A percentile compares a stretch with the other conserved stretches of the same genome.
These are phyloP conservation scores for Serendipita sp. DNA, from an alignment of 768 basidiomycete genomes.

Conservation along the genomic window DNA sequence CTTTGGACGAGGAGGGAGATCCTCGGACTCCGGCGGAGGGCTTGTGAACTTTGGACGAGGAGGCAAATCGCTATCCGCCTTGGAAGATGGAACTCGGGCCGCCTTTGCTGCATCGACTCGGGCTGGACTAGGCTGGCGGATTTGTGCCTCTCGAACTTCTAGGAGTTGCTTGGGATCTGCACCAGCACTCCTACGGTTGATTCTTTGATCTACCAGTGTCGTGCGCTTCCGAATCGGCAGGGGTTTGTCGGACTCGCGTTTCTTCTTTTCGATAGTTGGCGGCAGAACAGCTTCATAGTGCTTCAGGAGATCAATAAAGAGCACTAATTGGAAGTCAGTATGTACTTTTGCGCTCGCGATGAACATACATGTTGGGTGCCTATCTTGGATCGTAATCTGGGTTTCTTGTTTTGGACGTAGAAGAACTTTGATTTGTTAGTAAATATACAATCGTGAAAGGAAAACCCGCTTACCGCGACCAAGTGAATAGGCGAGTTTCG, in stretches of 20 bases:
- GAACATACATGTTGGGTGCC: slow-evolving; percentile 63
- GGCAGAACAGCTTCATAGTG: slow-evolving; percentile 63
- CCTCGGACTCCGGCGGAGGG: slow-evolving; percentile 11
- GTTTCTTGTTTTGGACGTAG: slow-evolving; percentile 71
- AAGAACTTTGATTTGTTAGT: slow-evolving; percentile 36
- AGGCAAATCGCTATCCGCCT: slow-evolving; percentile 11
- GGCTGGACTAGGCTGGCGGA: slow-evolving; percentile 30
- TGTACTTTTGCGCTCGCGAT: slow-evolving; percentile 3
- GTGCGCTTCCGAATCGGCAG: slow-evolving; percentile 76
- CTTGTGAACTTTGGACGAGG: slow-evolving; percentile 1
- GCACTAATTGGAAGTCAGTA: slow-evolving; percentile 28
- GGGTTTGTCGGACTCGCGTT: slow-evolving; percentile 73
- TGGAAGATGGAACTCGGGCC: slow-evolving; percentile 5
- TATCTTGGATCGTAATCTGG: slow-evolving; percentile 78
- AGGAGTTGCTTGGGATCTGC: slow-evolving; percentile 56
- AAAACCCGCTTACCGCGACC: slow-evolving; percentile 52
- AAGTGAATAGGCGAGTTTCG: slow-evolving; percentile 76
- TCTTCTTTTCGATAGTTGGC: slow-evolving; percentile 69
- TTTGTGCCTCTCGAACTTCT: slow-evolving; percentile 38
- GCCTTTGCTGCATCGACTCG: slow-evolving; percentile 5
- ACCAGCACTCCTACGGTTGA: slow-evolving; percentile 57
- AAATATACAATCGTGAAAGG: not conserved
- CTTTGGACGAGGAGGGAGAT: slow-evolving; percentile 6
- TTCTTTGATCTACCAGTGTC: slow-evolving; percentile 73
- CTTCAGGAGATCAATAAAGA: slow-evolving; percentile 74